phyloP scores from a whole-genome alignment of 306 rosid species.

The Corylus avellana region DNA sequence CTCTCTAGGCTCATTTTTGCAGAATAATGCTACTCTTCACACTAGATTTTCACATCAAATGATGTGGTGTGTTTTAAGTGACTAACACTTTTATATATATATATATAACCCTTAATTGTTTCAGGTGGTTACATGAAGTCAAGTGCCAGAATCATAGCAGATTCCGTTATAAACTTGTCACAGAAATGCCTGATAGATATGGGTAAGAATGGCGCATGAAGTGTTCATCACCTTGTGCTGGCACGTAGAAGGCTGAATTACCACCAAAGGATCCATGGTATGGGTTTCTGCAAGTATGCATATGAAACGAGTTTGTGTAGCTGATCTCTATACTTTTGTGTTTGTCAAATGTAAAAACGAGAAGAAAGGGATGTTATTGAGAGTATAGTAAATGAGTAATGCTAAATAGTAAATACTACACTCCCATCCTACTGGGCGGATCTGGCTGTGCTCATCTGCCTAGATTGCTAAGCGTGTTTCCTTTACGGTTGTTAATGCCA shows the following conservation, averaged over 20 bases:
- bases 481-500: too few species aligned
- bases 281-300: not conserved
- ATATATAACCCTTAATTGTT: conserved; percentile 9
- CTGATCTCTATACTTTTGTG: not conserved
- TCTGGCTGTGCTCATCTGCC: too few species aligned
- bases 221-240: not conserved
- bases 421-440: too few species aligned
- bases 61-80: too few species aligned
- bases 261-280: not conserved
- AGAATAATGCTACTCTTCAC: too few species aligned
- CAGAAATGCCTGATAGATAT: conserved; percentile 66
- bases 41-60: too few species aligned
- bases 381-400: not conserved
- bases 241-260: not conserved
- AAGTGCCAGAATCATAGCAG: conserved; percentile 86
- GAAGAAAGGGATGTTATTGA: not conserved
- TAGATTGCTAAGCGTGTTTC: too few species aligned
- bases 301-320: not conserved
- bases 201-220: conserved; percentile 6
- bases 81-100: too few species aligned
- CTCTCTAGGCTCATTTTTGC: conserved; percentile 9
- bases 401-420: too few species aligned
- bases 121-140: conserved; percentile 98
- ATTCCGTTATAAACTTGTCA: conserved; percentile 76
- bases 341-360: not conserved